phyloP scores from a whole-genome alignment of 2,329 filamentous ascomycete species.

The Fusarium sulawesiense region DNA sequence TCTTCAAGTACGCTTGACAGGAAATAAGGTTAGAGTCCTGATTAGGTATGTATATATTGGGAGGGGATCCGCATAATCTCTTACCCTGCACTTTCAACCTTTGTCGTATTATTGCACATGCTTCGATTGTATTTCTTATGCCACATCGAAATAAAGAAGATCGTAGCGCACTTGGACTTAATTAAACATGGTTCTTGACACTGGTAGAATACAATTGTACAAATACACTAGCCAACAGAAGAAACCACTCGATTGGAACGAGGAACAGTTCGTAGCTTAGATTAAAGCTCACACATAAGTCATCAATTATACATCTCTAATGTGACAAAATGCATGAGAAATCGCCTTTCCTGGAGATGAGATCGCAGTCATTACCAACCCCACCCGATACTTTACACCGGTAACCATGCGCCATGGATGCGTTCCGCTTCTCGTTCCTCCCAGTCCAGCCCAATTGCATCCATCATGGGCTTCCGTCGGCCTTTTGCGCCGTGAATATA shows the following conservation, averaged over 20 bases:
- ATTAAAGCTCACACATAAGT: conserved; percentile 36
- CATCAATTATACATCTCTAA: conserved; percentile 41
- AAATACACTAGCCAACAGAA: neutral
- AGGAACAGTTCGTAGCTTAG: neutral
- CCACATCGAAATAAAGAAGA: neutral
- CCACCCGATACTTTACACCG: conserved; percentile 46
- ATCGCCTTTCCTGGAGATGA: conserved; percentile 47
- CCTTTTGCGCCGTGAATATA: conserved; percentile 44
- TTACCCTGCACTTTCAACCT: conserved; percentile 18
- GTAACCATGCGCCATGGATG: conserved; percentile 37
- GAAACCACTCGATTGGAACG: neutral
- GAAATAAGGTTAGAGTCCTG: no score
- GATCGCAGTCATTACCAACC: conserved; percentile 45
- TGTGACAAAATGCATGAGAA: conserved; percentile 47
- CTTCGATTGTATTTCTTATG: no score
- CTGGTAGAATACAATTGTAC: neutral
- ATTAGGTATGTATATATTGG: neutral
- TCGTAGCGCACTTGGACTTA: neutral
- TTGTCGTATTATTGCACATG: neutral
- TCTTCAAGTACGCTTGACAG: no score
- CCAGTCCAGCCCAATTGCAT: conserved; percentile 36
- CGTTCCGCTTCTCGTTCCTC: conserved; percentile 34
- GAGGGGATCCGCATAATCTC: neutral
- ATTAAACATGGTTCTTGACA: neutral
- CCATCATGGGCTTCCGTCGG: conserved; percentile 40